Evolutionary conservation across 2,329 filamentous ascomycete species (phyloP), one percentile per base, ranked within the genome.

Genomic region (Fusarium concolor): DNA sequence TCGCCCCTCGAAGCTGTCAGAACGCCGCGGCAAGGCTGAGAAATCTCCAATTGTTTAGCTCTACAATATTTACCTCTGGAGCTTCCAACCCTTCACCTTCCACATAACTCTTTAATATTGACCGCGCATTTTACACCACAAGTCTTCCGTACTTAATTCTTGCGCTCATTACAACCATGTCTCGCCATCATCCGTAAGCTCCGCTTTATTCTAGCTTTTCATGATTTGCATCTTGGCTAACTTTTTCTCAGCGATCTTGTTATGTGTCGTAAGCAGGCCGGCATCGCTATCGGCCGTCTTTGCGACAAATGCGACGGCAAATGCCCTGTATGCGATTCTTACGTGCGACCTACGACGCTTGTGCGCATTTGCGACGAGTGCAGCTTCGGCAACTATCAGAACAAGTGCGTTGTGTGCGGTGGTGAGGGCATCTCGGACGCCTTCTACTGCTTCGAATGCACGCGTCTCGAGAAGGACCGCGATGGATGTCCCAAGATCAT

Each of bases 221-320:
- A 29, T 24, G 38, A 10, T 24, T 31, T 26, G 24, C 49, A 42
- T 29, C 18, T 39, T 10, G 26, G 58, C 79, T 79, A 73, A 79
- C 74, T 37, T 22, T 39, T 37, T 29, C 15, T 6, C 45, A 93
- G 91, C 81, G 96, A 99, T 85, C 90, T 99, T 73, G 96, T 99
- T 75, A 98, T 98, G 95, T 99, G 96, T 88, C 94, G 95, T 84
- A 99, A 99, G 85, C 95, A 97, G 80, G 86, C 95, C 64, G 96
- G 96, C 82, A 97, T 98, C 79, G 92, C 94, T 76, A 97, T 99
- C 87, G 96, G 96, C 79, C 94, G 96, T 58, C 92, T 99, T 78
- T 99, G 96, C 87, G 96, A 99, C 85, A 99, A 99, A 84, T 99
- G 96, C 86, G 96, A 99, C 84, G 96, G 96, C 81, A 99, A 99